Evolutionary conservation across 805 yeast genomes (phyloP).

Genomic region (Hermanozyma aechmeae): DNA sequence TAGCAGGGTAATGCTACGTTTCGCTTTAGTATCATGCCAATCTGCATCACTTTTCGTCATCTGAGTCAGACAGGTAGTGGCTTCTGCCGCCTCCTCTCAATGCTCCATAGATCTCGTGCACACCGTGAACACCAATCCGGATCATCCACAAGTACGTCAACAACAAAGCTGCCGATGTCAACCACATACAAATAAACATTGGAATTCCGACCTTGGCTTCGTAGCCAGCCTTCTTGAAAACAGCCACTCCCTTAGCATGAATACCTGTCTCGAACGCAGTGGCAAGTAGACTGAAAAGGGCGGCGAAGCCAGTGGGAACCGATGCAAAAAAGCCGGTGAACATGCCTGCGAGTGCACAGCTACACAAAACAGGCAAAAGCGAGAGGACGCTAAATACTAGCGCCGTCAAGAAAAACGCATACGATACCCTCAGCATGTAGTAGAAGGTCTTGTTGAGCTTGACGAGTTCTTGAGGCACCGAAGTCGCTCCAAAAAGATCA

Average conservation of each 20-base stretch:
- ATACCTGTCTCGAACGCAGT: conserved; percentile 45
- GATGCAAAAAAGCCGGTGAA: conserved; percentile 5
- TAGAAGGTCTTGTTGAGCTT: conserved; percentile 43
- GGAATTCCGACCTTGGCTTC: conserved; percentile 36
- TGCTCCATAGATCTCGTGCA: no score
- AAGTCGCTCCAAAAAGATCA: conserved; percentile 13
- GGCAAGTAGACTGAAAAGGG: conserved; percentile 35
- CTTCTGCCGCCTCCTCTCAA: no score
- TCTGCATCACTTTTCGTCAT: no score
- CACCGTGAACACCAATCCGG: no score
- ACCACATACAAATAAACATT: conserved; percentile 59
- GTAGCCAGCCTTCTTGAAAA: conserved; percentile 35
- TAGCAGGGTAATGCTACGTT: no score
- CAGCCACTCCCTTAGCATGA: conserved; percentile 43
- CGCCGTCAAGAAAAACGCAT: conserved; percentile 33
- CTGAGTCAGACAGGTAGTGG: no score
- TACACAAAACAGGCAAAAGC: conserved; percentile 26
- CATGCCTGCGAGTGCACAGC: no score
- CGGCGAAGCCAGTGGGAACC: conserved; percentile 13
- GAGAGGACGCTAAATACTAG: conserved; percentile 52
- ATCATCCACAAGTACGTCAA: conserved; percentile 5
- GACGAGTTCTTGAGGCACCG: conserved; percentile 44
- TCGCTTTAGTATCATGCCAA: no score
- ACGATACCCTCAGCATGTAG: conserved; percentile 47
- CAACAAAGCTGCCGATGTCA: conserved; percentile 23